Conservation (phyloP, 306 rosid genomes). For the Vigna unguiculata region DNA sequence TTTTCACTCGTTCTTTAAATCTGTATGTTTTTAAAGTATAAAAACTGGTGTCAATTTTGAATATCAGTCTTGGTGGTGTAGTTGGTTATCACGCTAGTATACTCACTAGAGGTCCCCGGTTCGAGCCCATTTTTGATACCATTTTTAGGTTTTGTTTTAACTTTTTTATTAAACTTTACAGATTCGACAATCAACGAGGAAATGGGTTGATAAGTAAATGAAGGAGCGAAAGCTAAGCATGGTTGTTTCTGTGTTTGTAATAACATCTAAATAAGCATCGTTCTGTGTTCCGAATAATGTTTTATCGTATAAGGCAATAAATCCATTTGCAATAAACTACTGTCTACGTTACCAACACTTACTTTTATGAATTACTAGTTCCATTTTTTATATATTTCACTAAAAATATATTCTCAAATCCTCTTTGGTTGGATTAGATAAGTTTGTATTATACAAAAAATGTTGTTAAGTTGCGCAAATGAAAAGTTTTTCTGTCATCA, state of each 20-base stretch:
- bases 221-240: neutral
- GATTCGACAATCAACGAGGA: conserved; percentile 34
- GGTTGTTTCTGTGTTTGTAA: neutral
- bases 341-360: neutral
- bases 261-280: neutral
- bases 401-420: too few species aligned
- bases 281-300: too few species aligned
- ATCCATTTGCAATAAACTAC: neutral
- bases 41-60: fast-evolving
- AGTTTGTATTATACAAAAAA: too few species aligned
- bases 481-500: too few species aligned
- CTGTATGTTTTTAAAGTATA: too few species aligned
- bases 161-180: conserved; percentile 20
- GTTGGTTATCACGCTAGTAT: conserved; percentile 54
- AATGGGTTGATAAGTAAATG: conserved; percentile 16
- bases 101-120: conserved; percentile 54
- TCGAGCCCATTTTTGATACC: conserved; percentile 20
- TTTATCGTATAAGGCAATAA: neutral
- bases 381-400: too few species aligned
- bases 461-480: too few species aligned
- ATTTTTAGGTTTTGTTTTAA: neutral
- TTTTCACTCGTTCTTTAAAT: too few species aligned
- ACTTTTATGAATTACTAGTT: neutral
- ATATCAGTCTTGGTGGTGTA: conserved; percentile 48
- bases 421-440: too few species aligned